These are phyloP conservation scores for Ceratobasidium sp. DNA, from an alignment of 1,284 basidiomycete species.

Conservation along the genomic window DNA sequence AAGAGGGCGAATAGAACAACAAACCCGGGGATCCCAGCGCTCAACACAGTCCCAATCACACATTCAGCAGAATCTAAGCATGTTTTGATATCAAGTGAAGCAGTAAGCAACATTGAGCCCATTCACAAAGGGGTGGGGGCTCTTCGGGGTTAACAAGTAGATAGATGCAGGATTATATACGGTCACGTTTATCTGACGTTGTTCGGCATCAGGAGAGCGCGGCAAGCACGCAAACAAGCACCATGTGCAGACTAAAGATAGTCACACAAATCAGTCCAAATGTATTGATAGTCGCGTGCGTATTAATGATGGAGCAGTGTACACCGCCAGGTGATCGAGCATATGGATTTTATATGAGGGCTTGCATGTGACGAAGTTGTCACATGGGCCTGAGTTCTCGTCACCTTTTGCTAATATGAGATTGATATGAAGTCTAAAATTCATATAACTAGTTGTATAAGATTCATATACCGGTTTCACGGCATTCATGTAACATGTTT, in stretches of 20 bases:
- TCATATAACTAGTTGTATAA: too few relatives aligned
- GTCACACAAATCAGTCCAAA: background rate
- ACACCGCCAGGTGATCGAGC: too few relatives aligned
- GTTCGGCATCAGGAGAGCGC: background rate
- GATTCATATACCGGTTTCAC: too few relatives aligned
- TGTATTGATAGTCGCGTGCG: background rate
- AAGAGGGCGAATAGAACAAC: slow-evolving; percentile 16
- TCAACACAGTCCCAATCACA: slow-evolving; percentile 20
- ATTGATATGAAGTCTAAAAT: too few relatives aligned
- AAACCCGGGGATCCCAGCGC: slow-evolving; percentile 11
- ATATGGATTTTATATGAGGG: too few relatives aligned
- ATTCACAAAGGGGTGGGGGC: background rate
- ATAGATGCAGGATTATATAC: background rate
- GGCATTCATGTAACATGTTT: too few relatives aligned
- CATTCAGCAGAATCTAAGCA: slow-evolving; percentile 31
- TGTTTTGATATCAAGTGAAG: slow-evolving; percentile 6
- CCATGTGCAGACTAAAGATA: background rate
- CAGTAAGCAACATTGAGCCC: background rate
- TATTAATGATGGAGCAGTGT: too few relatives aligned
- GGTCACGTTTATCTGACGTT: background rate
- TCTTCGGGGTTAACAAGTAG: background rate
- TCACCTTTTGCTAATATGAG: too few relatives aligned
- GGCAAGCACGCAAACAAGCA: background rate
- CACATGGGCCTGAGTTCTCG: too few relatives aligned
- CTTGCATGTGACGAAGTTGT: too few relatives aligned